Evolutionary conservation across 2,329 filamentous ascomycete species (phyloP).

Genomic region (Cercospora zeae-maydis): DNA sequence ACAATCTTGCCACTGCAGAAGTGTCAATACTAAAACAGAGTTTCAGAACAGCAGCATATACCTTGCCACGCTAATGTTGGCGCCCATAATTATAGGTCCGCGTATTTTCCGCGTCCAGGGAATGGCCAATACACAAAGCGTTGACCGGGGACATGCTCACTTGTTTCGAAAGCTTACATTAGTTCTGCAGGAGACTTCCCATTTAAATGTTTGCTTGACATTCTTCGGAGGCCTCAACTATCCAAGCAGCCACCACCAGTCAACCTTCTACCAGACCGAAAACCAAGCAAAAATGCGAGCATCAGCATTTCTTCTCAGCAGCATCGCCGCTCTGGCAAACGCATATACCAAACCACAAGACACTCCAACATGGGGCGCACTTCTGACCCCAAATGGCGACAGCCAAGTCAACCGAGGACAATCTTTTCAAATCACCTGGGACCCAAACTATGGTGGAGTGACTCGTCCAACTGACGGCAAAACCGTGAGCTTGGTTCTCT

Average conservation of each 20-base stretch:
- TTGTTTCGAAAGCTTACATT: neutral
- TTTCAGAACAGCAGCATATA: slow-evolving; percentile 2
- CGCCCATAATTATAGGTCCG: neutral
- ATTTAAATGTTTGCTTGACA: neutral
- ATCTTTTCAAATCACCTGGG: slow-evolving; percentile 15
- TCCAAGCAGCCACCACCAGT: neutral
- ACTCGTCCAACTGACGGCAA: neutral
- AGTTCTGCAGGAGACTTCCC: neutral
- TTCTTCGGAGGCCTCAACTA: neutral
- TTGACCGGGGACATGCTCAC: neutral
- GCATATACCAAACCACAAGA: slow-evolving; percentile 13
- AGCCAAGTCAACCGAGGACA: slow-evolving; percentile 13
- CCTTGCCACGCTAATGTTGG: slow-evolving; percentile 4
- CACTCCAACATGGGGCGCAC: slow-evolving; percentile 12
- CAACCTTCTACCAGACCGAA: neutral
- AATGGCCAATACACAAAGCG: neutral
- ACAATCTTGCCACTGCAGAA: neutral
- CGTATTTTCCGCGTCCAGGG: neutral
- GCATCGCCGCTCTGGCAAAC: neutral
- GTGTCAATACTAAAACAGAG: neutral
- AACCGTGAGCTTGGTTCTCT: slow-evolving; percentile 18
- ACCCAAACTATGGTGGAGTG: neutral
- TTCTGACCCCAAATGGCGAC: slow-evolving; percentile 7
- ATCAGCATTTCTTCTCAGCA: neutral
- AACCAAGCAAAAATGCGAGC: slow-evolving; percentile 3